These are phyloP conservation scores for Talaromyces atroroseus DNA, from an alignment of 2,329 filamentous ascomycete species.

Conservation along the genomic window DNA sequence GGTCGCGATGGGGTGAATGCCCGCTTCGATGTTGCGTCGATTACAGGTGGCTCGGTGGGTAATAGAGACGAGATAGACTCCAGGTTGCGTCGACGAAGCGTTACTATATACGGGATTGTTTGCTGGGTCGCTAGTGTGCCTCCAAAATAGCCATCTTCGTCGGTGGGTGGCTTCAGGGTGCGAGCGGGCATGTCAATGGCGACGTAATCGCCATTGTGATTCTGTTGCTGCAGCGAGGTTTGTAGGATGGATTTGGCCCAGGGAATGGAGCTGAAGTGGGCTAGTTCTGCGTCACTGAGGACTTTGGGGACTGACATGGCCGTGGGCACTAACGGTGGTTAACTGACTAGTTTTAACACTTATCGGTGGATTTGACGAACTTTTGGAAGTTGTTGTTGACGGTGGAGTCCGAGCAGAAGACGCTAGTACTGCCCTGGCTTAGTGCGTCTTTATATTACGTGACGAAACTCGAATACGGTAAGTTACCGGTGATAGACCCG, in stretches of 20 bases:
- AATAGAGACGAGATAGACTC: constrained; percentile 7
- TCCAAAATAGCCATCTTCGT: constrained; percentile 41
- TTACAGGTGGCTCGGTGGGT: neutral
- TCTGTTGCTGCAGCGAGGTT: neutral
- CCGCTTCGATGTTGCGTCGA: constrained; percentile 17
- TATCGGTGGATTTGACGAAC: no score
- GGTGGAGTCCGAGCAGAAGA: no score
- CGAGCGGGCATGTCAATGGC: constrained; percentile 37
- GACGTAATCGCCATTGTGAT: constrained; percentile 22
- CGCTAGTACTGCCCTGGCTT: no score
- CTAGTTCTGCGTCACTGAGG: constrained; percentile 5
- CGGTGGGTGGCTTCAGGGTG: constrained; percentile 31
- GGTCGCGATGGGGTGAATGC: constrained; percentile 21
- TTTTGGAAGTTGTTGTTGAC: neutral
- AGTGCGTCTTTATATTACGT: no score
- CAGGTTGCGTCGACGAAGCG: constrained; percentile 31
- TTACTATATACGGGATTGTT: constrained; percentile 39
- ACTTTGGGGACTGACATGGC: neutral
- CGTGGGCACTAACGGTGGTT: no score
- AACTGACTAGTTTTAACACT: no score
- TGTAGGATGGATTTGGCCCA: constrained; percentile 9
- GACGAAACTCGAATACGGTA: no score
- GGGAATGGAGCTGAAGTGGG: constrained; percentile 21
- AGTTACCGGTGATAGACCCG: no score
- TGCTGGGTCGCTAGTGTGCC: constrained; percentile 32